Conservation (phyloP, 1,139 yeast genomes). For the Lodderomyces oxycetoniae region DNA sequence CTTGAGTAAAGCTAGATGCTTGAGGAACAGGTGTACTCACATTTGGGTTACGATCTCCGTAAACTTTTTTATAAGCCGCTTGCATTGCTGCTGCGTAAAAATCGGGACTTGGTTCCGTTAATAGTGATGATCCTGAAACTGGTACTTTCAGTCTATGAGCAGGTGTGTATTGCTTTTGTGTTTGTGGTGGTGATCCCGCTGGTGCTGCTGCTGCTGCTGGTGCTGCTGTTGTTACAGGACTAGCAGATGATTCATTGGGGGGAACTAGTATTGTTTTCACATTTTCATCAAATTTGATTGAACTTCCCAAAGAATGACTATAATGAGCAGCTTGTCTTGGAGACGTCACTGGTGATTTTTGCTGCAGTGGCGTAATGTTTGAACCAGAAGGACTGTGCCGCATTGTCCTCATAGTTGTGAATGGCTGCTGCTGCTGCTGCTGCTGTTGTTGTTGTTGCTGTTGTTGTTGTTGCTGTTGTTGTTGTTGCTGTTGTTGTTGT, state of each 20-base stretch:
- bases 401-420: conserved; percentile 1
- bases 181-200: conserved; percentile 1
- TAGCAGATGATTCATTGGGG: conserved; percentile 6
- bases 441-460: conserved; percentile 1
- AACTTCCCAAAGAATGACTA: conserved; percentile 21
- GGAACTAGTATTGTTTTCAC: conserved; percentile 38
- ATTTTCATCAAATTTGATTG: conserved; percentile 37
- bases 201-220: conserved; percentile 4
- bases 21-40: conserved; percentile 1
- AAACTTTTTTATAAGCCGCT: conserved; percentile 39
- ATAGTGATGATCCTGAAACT: conserved; percentile 1
- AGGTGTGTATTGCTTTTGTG: conserved; percentile 5
- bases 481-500: background rate
- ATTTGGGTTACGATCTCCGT: conserved; percentile 23
- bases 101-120: conserved; percentile 11
- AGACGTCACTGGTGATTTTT: conserved; percentile 5
- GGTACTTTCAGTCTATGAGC: conserved; percentile 4
- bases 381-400: too few relatives aligned
- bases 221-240: background rate
- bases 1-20: background rate
- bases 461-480: background rate
- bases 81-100: conserved; percentile 36
- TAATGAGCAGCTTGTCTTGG: conserved; percentile 5
- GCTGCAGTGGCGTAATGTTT: conserved; percentile 10
- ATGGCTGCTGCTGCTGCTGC: conserved; percentile 1